Base-by-base conservation (phyloP, 2,329 filamentous ascomycete species). In the Clarireedia hainanense region DNA sequence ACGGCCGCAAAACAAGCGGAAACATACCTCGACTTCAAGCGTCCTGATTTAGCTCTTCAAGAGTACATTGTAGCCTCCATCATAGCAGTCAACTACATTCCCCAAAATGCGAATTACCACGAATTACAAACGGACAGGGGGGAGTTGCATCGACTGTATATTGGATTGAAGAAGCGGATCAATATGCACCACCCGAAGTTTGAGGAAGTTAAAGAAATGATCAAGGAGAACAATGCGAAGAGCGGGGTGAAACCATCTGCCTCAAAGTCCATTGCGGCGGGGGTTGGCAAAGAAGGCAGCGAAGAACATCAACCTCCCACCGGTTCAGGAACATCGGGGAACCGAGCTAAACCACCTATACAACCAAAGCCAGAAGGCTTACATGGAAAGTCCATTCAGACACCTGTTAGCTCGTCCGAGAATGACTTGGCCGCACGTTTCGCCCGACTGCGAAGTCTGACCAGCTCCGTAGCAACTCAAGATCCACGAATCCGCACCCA, bases 21-120 rank as follows among this genome's bases (percentile, higher is more conserved):
- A 60, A 80, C 79, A 52, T 75, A 78, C 56, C 76, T 84, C 57
- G 80, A 80, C 58, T 86, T 88, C 71, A 75, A 80, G 26, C 77
- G 83, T 37, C 81, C 84, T 4, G 90, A 94, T 67, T 71, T 83
- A 39, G 91, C 91, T 3, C 86, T 95, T 55, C 81, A 87, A 61
- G 88, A 95, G 59, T 97, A 92, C 67, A 79, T 97, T 57, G 82
- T 86, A 60, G 89, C 91, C 10, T 91, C 81, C 58, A 84, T 91
- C 56, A 86, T 96, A 55, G 80, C 88, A 14, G 78, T 91, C 50
- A 84, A 92, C 55, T 75, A 85, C 43, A 85, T 97, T 26, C 88
- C 89, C 2, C 78, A 77, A 37, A 90, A 95, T 68, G 82, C 80
- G 56, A 88, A 92, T 59, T 95, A 84, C 69, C 80, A 82, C 27